Base-by-base conservation (phyloP, 345 rosid species). In the Syzygium grande region DNA sequence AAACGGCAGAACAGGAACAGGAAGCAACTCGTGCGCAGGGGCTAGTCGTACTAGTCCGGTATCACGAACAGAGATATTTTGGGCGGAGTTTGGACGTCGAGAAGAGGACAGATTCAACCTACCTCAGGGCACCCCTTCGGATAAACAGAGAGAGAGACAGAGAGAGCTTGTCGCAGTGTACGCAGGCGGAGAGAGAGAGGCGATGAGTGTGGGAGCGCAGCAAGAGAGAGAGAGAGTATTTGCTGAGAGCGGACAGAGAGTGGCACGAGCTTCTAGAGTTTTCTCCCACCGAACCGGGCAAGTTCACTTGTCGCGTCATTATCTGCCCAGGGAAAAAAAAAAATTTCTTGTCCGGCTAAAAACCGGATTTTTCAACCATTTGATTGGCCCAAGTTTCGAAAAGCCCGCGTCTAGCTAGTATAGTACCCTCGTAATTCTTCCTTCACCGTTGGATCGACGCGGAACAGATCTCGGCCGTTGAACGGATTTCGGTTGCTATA, bases 121-220 rank as follows among this genome's bases (percentile, higher is more conserved):
- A 94, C 95, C 95, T 93, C 95, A 92, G 94, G 87, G 23, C 88
- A 91, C 94, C 92, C 91, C 94, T 91, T 84, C 19, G 83, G 46
- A 10, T 12, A 73, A 9, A 51, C 89, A 87, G 87, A 85, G 46
- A 87, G 77, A 85, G n/a, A 73, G 41, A n/a, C 4, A 56, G 61
- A 21, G 77, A 43, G 51, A 41, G 14, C 6, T 11, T 6, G 80
- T 25, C 49, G 23, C 78, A 16, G 38, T 3, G 78, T 1, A 30
- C 78, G 43, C 78, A 65, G 78, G 8, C 46, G 13, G 49, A 17
- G 21, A 17, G 43, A 8, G 59, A 55, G 25, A 55, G 25, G 59
- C 59, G 83, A 38, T 73, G 83, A 73, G 11, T 38, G 49, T 3
- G 49, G 19, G 46, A 43, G 46, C 46, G 46, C 1, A 1, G 46